phyloP scores from a whole-genome alignment of 1,284 basidiomycete genomes.

The Thelephora terrestris region DNA sequence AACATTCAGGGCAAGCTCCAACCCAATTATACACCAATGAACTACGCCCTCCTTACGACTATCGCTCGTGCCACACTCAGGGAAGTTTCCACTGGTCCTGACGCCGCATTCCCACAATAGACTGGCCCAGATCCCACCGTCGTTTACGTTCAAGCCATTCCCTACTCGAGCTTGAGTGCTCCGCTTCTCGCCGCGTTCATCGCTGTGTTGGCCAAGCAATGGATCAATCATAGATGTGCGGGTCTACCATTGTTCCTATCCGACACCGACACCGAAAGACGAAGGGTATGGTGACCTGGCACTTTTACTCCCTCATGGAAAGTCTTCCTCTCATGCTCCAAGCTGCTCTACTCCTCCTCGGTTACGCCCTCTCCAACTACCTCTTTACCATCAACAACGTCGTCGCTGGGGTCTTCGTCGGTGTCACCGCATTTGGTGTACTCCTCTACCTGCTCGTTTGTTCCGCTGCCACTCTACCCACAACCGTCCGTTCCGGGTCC shows the following conservation, averaged over 20 bases:
- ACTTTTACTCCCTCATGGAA: slow-evolving; percentile 1
- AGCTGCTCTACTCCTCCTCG: too few relatives aligned
- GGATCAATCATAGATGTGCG: too few relatives aligned
- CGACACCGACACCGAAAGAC: slow-evolving; percentile 1
- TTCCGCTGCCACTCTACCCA: background rate
- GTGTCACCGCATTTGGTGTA: background rate
- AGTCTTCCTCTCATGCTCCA: too few relatives aligned
- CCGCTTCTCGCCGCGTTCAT: too few relatives aligned
- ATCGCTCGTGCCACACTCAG: background rate
- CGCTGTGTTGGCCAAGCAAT: too few relatives aligned
- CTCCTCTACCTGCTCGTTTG: background rate
- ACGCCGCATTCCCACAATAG: background rate
- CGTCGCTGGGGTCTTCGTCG: too few relatives aligned
- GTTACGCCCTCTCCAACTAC: too few relatives aligned
- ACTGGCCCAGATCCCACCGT: background rate
- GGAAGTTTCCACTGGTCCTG: background rate
- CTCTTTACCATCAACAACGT: too few relatives aligned
- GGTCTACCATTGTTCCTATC: background rate
- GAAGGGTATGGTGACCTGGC: background rate
- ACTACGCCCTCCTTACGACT: background rate
- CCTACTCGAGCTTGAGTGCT: slow-evolving; percentile 1
- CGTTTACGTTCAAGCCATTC: background rate
- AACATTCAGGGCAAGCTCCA: too few relatives aligned
- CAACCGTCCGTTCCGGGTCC: slow-evolving; percentile 3
- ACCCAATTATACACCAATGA: background rate